phyloP scores from a whole-genome alignment of 371 early-diverging fungal genomes.

The Mortierella sp. region DNA sequence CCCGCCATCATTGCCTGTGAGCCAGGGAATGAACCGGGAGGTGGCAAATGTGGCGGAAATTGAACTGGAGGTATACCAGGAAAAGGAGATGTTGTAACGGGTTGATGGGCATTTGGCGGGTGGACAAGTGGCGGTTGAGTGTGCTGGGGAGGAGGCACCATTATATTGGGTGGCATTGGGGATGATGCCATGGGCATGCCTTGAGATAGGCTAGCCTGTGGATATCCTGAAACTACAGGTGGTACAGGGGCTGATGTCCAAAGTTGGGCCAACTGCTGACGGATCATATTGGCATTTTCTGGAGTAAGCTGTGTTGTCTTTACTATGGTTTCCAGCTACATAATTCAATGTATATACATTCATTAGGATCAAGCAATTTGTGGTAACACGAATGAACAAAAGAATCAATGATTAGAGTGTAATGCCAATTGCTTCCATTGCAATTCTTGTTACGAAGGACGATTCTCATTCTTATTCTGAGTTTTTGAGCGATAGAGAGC shows the following conservation, averaged over 20 bases:
- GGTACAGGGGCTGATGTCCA: conserved; percentile 43
- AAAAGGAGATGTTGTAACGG: conserved; percentile 8
- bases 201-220: conserved; percentile 19
- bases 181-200: conserved; percentile 16
- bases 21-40: conserved; percentile 20
- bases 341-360: conserved; percentile 1
- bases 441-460: neutral
- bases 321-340: conserved; percentile 56
- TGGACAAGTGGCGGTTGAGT: conserved; percentile 12
- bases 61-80: conserved; percentile 14
- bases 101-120: conserved; percentile 14
- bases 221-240: conserved; percentile 39
- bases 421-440: neutral
- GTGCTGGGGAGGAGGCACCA: conserved; percentile 24
- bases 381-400: neutral
- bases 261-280: conserved; percentile 58
- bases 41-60: conserved; percentile 30
- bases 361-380: conserved; percentile 10
- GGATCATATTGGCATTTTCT: conserved; percentile 57
- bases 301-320: conserved; percentile 56
- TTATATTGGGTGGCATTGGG: conserved; percentile 35
- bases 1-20: conserved; percentile 21
- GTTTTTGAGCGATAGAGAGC: neutral
- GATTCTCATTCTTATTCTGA: conserved; percentile 9
- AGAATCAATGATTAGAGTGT: neutral